Percentiles rank a stretch among this genome's conserved stretches.
Evolutionary conservation across 768 basidiomycete genomes (phyloP).

Genomic region (Pseudohyphozyma bogoriensis): DNA sequence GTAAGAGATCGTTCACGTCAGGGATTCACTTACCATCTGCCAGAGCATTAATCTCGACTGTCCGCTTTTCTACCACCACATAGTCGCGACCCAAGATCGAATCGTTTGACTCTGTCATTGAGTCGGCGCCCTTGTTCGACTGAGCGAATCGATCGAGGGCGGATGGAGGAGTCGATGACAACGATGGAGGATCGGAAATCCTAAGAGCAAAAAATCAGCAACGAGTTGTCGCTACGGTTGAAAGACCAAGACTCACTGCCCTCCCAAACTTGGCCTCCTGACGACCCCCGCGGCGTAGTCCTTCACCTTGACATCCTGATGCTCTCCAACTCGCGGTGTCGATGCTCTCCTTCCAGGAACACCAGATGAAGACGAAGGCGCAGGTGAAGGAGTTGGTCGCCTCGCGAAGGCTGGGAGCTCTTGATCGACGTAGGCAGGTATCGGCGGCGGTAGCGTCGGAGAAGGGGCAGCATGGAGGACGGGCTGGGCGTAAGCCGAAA

Average conservation of each 20-base stretch:
- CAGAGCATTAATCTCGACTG: conserved; percentile 81
- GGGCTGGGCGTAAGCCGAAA: neutral
- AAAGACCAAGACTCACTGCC: neutral
- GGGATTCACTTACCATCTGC: conserved; percentile 62
- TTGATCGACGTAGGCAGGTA: conserved; percentile 2
- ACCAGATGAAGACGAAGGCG: neutral
- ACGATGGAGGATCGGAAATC: conserved; percentile 17
- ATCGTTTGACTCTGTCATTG: conserved; percentile 42
- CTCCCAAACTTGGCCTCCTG: neutral
- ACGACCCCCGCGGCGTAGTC: neutral
- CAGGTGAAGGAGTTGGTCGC: neutral
- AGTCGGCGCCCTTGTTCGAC: conserved; percentile 39
- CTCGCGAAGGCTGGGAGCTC: conserved; percentile 5
- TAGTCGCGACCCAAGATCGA: conserved; percentile 53
- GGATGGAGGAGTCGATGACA: conserved; percentile 22
- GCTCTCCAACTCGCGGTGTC: neutral
- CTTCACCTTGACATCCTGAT: conserved; percentile 4
- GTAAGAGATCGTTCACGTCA: neutral
- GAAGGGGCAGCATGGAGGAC: neutral
- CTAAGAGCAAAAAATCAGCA: neutral
- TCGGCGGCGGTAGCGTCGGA: conserved; percentile 10
- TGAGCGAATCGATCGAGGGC: conserved; percentile 16
- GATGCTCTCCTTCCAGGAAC: neutral
- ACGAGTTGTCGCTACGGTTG: no score
- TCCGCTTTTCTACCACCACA: conserved; percentile 82